Evolutionary conservation across 768 basidiomycete genomes (phyloP), one percentile per base, ranked within the genome.

Genomic region (Amanita pallidorosea): DNA sequence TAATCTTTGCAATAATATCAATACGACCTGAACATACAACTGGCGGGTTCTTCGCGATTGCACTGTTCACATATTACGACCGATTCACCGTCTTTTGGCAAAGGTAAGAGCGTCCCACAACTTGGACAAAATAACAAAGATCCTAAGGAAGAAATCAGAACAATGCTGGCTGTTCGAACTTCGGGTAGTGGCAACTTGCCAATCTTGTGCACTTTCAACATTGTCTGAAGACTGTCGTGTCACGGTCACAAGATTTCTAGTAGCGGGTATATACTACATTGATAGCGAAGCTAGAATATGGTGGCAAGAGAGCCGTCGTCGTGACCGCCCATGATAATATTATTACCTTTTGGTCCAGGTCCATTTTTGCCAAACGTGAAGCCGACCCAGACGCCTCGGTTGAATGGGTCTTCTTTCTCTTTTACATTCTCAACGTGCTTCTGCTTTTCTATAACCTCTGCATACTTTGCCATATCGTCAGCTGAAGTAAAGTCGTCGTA

Each of bases 401-500:
- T 64, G 57, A 76, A 68, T 3, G 73, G 65, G 53, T 90, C 88
- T 3, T 88, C 90, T 65, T 88, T 88, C 71, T 98, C 95, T 65
- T 77, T 81, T 15, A 97, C 88, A 51, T 77, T 78, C 22, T 95
- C 95, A 22, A 99, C 94, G 62, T 97, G 94, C 60, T 70, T 73
- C 68, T 97, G 93, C 68, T 98, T 99, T 73, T 96, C 96, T 66
- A 88, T 81, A 6, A 99, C 96, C 65, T 99, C 95, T 9, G 94
- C 91, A 62, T 98, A 98, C 70, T 98, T 98, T 45, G 90, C 92
- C 94, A 97, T 97, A 62, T 98, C 95, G 53, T 94, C 89, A 4
- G 77, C 70, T 3, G 79, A 85, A 2, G 84, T 84, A 64, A 93
- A 93, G 63, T 92, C 90, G 58, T 93, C 90, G 67, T 92, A 94